Evolutionary conservation across 2,329 filamentous ascomycete genomes (phyloP).

Genomic region (Pseudomassariella vexata): DNA sequence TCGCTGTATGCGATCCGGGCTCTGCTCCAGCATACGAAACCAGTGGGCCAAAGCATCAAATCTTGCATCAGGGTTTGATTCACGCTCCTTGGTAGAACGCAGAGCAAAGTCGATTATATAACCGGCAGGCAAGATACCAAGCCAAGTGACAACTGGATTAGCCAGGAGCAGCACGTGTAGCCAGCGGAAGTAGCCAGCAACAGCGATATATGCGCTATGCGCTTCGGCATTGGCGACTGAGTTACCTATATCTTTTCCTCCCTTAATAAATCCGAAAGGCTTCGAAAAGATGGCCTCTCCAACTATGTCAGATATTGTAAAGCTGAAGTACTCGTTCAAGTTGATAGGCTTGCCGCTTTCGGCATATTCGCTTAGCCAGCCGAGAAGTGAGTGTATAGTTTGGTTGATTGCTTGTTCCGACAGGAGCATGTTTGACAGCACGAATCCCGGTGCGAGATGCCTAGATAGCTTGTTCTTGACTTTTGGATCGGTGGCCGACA

Average conservation of each 20-base stretch:
- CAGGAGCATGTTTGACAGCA: neutral
- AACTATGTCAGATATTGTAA: constrained; percentile 25
- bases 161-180: constrained; percentile 18
- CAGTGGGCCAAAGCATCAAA: constrained; percentile 5
- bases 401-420: constrained; percentile 7
- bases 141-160: constrained; percentile 22
- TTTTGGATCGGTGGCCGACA: constrained; percentile 1
- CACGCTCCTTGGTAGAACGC: neutral
- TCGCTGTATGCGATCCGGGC: constrained; percentile 4
- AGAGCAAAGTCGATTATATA: constrained; percentile 14
- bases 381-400: constrained; percentile 11
- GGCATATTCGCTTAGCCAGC: constrained; percentile 12
- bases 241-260: constrained; percentile 23
- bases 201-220: constrained; percentile 12
- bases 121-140: constrained; percentile 20
- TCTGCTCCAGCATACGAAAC: neutral
- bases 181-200: constrained; percentile 18
- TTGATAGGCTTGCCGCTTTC: constrained; percentile 10
- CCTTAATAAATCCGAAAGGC: constrained; percentile 23
- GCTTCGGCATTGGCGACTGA: constrained; percentile 18
- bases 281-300: constrained; percentile 25
- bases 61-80: constrained; percentile 1
- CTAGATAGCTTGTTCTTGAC: neutral
- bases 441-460: neutral
- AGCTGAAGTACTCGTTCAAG: constrained; percentile 17